Evolutionary conservation across 768 basidiomycete species (phyloP).

Genomic region (Pleurotus pulmonarius): DNA sequence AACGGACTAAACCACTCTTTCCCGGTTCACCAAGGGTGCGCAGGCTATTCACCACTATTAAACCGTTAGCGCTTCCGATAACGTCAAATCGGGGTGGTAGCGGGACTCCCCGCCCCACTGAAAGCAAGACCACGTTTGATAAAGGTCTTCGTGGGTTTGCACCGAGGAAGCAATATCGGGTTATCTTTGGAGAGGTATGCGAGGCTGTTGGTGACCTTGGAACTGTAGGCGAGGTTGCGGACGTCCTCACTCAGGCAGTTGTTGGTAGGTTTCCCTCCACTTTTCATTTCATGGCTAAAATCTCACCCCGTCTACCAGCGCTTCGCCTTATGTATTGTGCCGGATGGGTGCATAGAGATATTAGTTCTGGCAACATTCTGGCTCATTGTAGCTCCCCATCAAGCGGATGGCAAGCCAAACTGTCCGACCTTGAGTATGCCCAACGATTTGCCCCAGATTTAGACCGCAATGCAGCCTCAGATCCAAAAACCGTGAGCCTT

Average conservation of each 20-base stretch:
- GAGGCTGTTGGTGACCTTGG: neutral
- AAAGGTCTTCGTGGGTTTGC: too few relatives aligned
- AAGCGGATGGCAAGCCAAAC: neutral
- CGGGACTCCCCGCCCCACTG: neutral
- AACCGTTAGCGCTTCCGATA: neutral
- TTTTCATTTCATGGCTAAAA: too few relatives aligned
- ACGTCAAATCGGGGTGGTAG: too few relatives aligned
- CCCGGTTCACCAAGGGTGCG: neutral
- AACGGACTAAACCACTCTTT: neutral
- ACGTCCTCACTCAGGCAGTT: neutral
- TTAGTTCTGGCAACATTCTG: neutral
- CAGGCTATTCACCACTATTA: neutral
- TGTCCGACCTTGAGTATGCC: neutral
- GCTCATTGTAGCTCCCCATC: neutral
- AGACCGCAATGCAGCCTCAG: neutral
- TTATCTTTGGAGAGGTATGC: neutral
- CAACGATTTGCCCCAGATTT: neutral
- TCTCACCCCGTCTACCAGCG: neutral
- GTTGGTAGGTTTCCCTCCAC: neutral
- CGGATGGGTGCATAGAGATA: constrained; percentile 4
- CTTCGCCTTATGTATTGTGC: constrained; percentile 3
- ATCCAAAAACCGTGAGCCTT: neutral
- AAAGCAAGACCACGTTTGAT: too few relatives aligned
- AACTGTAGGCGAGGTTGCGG: neutral
- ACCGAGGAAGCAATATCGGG: too few relatives aligned